phyloP scores from a whole-genome alignment of 768 basidiomycete genomes.

The Sarcodon aspratus region DNA sequence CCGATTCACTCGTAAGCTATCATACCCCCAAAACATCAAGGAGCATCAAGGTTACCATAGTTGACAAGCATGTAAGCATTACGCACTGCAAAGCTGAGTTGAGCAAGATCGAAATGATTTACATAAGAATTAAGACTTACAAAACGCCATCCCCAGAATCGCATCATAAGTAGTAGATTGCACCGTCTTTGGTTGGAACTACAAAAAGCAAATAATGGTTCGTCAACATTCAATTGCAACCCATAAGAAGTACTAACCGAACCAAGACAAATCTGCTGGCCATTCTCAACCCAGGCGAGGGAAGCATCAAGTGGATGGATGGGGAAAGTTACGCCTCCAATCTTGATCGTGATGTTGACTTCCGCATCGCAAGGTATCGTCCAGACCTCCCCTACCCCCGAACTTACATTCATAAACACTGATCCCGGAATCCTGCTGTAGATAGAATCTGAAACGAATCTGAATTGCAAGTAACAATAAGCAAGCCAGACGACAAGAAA shows the following conservation, averaged over 20 bases:
- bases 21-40: not conserved
- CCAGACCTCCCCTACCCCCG: constrained; percentile 15
- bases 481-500: too few species aligned
- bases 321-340: constrained; percentile 20
- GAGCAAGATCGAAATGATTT: not conserved
- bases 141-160: constrained; percentile 25
- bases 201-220: not conserved
- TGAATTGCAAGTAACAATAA: not conserved
- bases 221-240: not conserved
- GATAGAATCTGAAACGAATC: constrained; percentile 19
- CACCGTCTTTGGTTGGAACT: constrained; percentile 22
- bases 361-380: constrained; percentile 20
- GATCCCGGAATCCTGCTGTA: constrained; percentile 22
- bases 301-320: constrained; percentile 23
- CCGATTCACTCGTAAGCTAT: too few species aligned
- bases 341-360: constrained; percentile 22
- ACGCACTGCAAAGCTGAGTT: constrained; percentile 15
- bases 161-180: constrained; percentile 15
- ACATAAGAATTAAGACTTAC: constrained; percentile 12
- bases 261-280: constrained; percentile 19
- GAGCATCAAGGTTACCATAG: constrained; percentile 18
- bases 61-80: constrained; percentile 25
- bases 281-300: constrained; percentile 11
- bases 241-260: constrained; percentile 9
- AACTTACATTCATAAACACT: constrained; percentile 9